Evolutionary conservation across 2,329 filamentous ascomycete species (phyloP).

Genomic region (Fusarium incarnatum): DNA sequence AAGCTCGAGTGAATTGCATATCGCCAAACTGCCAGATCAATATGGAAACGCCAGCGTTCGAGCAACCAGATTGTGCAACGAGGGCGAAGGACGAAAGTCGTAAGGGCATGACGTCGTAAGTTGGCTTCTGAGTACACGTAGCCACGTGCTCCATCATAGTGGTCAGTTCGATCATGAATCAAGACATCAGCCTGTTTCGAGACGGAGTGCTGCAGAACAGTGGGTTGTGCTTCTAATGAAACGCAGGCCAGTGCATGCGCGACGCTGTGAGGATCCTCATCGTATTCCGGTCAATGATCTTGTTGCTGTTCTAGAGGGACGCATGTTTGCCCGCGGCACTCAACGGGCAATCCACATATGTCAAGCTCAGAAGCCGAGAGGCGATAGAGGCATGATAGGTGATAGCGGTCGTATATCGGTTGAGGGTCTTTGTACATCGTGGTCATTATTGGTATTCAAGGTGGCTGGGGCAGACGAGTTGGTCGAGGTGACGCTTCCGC

Average conservation of each 20-base stretch:
- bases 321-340: conserved; percentile 7
- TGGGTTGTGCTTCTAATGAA: too few relatives aligned
- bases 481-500: conserved; percentile 58
- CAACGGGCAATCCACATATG: conserved; percentile 17
- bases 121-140: conserved; percentile 39
- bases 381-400: conserved; percentile 74
- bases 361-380: conserved; percentile 64
- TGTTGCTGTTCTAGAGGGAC: background rate
- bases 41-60: conserved; percentile 31
- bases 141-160: conserved; percentile 20
- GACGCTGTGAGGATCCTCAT: background rate
- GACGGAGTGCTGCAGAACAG: background rate
- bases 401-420: conserved; percentile 68
- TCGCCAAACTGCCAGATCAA: conserved; percentile 21
- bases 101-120: conserved; percentile 53
- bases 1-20: conserved; percentile 19
- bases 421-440: conserved; percentile 42
- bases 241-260: background rate
- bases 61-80: conserved; percentile 27
- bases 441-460: conserved; percentile 59
- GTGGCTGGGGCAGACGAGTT: conserved; percentile 59
- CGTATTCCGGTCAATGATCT: background rate
- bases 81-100: conserved; percentile 42
- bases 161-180: background rate
- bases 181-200: background rate